Percentiles rank a stretch among this genome's conserved stretches.
phyloP scores from a whole-genome alignment of 352 stramenopile genomes.

The Phytopythium litorale region DNA sequence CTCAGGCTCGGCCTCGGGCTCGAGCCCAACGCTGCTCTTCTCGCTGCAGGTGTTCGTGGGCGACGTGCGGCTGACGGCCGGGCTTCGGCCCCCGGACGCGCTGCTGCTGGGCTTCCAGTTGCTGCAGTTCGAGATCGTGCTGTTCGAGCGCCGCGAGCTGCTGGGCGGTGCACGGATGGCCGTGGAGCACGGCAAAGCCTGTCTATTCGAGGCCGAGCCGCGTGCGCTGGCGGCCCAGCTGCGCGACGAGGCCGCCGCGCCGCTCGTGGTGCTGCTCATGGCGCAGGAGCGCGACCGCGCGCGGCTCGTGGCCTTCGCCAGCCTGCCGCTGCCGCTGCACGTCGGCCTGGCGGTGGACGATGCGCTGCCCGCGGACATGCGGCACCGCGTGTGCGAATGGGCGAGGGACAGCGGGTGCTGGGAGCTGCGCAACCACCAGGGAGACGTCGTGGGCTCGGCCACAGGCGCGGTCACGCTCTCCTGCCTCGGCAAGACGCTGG shows the following conservation, averaged over 20 bases:
- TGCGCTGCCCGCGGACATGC: constrained; percentile 2
- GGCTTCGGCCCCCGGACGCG: background rate
- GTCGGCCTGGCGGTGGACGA: constrained; percentile 8
- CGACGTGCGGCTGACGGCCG: constrained; percentile 9
- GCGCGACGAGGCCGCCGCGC: constrained; percentile 15
- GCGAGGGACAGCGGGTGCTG: constrained; percentile 27
- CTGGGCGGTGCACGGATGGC: background rate
- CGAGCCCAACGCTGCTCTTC: constrained; percentile 22
- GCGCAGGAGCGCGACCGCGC: constrained; percentile 24
- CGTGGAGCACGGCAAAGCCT: constrained; percentile 38
- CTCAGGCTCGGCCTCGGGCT: too few relatives aligned
- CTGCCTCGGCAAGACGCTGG: constrained; percentile 37
- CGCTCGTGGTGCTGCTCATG: constrained; percentile 36
- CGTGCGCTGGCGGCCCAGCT: constrained; percentile 21
- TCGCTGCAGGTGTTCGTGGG: constrained; percentile 39
- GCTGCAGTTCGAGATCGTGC: constrained; percentile 46
- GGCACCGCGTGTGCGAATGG: constrained; percentile 41
- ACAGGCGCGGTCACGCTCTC: constrained; percentile 33
- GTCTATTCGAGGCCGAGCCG: constrained; percentile 39
- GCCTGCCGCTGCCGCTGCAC: constrained; percentile 25
- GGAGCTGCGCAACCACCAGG: constrained; percentile 30
- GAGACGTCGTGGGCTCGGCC: constrained; percentile 14
- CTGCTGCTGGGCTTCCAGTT: constrained; percentile 42
- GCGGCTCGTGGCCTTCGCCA: constrained; percentile 30
- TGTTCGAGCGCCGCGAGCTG: constrained; percentile 24